These are phyloP conservation scores for Penicillium paradoxum DNA, from an alignment of 495 filamentous ascomycete species.

Conservation along the genomic window DNA sequence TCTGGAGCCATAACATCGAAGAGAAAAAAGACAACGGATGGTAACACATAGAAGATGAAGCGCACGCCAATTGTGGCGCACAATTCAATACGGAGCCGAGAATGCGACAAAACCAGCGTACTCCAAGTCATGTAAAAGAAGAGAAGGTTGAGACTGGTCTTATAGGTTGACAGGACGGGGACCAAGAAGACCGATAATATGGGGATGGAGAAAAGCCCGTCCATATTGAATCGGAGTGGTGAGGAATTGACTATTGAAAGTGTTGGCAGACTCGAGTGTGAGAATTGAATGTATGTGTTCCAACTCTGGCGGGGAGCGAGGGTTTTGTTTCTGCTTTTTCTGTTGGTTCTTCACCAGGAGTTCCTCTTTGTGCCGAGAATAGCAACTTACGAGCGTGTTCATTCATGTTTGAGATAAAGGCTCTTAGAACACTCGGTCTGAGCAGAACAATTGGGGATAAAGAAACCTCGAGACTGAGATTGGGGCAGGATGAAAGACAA, in stretches of 20 bases:
- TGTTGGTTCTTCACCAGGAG: neutral
- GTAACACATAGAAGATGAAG: constrained; percentile 66
- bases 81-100: constrained; percentile 71
- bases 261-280: neutral
- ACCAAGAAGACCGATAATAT: constrained; percentile 60
- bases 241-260: neutral
- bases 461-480: constrained; percentile 3
- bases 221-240: constrained; percentile 36
- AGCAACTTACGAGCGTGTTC: neutral
- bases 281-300: neutral
- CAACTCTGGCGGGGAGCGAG: neutral
- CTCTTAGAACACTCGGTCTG: neutral
- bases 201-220: constrained; percentile 65
- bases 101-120: constrained; percentile 72
- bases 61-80: constrained; percentile 62
- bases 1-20: constrained; percentile 69
- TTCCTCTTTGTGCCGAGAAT: neutral
- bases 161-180: constrained; percentile 54
- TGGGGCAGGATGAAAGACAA: constrained; percentile 8
- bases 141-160: constrained; percentile 74
- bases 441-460: neutral
- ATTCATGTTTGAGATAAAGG: neutral
- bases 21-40: constrained; percentile 65
- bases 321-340: neutral
- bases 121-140: constrained; percentile 92